Base-by-base conservation (phyloP, 805 yeast species). In the Phaffomyces thermotolerans region DNA sequence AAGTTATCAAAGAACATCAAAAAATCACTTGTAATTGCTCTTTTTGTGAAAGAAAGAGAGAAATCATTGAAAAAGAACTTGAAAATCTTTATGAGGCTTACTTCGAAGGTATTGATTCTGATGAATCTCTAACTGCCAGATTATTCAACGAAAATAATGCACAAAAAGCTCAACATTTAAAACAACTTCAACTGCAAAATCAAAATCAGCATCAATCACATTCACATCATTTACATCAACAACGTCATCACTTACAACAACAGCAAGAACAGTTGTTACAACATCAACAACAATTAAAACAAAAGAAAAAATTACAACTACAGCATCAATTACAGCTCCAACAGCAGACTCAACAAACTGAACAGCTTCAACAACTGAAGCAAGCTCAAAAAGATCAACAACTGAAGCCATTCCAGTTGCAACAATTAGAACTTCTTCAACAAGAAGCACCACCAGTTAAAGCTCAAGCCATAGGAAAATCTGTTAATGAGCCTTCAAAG, bases 1-100 rank as follows among this genome's bases (percentile, higher is more conserved):
- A 73, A 39, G 71, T 78, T 36, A 76, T 87, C 60, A 76, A 73
- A 47, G 78, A 73, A 46, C 79, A 78, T 55, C 81, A 78, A 55
- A 69, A 71, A 49, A 65, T 68, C 23, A 60, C 59, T 13, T 89
- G 96, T 59, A 72, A 77, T 45, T 90, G 96, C 59, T 67, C 79
- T 4, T 78, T 78, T 17, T 90, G 96, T 65, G 91, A 90, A 2
- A 74, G 85, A 37, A 81, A 84, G 52, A 78, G 81, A 54, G 63
- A 68, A 40, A 78, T 86, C 14, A 75, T 87, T 49, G 93, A 84
- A 56, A 79, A 77, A 52, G 95, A 86, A 58, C 71, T 89, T 54
- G 88, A 81, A 53, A 75, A 75, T 43, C 73, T 86, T 7, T 87
- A 84, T 57, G 82, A 82, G 48, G 76, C 78, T 15, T 79, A 81